Conservation (phyloP, 2,329 filamentous ascomycete species). For the Hymenoscyphus scutula region DNA sequence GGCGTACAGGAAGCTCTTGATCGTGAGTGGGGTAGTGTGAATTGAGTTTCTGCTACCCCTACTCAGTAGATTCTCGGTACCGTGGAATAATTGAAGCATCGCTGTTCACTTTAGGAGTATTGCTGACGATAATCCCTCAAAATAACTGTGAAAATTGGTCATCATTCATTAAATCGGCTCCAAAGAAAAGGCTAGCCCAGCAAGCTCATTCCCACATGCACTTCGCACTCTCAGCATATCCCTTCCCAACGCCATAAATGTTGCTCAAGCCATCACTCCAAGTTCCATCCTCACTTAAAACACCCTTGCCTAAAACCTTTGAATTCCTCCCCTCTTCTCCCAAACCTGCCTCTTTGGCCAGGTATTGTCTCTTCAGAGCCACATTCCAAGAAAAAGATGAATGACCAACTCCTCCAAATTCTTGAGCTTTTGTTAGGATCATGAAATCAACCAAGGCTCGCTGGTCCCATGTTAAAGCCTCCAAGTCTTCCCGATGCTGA, state of each 20-base stretch:
- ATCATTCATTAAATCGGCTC: not conserved
- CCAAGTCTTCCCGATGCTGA: conserved; percentile 37
- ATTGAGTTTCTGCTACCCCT: too few species aligned
- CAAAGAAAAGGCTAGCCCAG: conserved; percentile 6
- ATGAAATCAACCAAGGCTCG: conserved; percentile 50
- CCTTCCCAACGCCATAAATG: conserved; percentile 26
- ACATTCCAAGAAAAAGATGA: conserved; percentile 49
- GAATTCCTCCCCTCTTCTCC: not conserved
- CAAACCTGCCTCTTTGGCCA: conserved; percentile 9
- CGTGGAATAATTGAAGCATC: not conserved
- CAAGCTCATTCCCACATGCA: conserved; percentile 25
- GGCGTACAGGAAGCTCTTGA: conserved; percentile 21
- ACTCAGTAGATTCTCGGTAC: too few species aligned
- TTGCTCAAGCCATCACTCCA: conserved; percentile 27
- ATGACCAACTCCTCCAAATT: conserved; percentile 45
- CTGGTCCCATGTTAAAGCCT: conserved; percentile 47
- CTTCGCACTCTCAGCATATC: conserved; percentile 24
- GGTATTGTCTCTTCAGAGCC: conserved; percentile 36
- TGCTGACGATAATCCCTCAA: too few species aligned
- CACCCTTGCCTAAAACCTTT: conserved; percentile 1
- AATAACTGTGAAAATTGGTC: not conserved
- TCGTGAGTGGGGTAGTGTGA: not conserved
- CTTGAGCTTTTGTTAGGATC: conserved; percentile 43
- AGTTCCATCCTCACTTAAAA: conserved; percentile 15
- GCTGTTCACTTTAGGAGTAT: too few species aligned